A percentile compares a stretch with the other conserved stretches of the same genome.
These are phyloP conservation scores for Tephrocybe sp. DNA, from an alignment of 768 basidiomycete species.

Conservation along the genomic window DNA sequence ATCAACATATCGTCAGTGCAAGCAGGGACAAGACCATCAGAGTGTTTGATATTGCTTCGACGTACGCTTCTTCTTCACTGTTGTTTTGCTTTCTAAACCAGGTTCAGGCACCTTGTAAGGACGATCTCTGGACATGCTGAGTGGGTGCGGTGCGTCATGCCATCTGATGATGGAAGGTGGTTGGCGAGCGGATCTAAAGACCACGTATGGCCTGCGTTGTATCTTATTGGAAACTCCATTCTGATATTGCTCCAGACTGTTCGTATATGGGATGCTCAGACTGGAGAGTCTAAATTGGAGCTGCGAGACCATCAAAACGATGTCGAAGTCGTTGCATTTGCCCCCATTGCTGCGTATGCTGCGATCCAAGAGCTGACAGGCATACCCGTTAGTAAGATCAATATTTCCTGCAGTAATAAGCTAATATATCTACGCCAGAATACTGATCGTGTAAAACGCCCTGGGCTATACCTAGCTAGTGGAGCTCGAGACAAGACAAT, in stretches of 20 bases:
- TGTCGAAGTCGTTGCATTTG: slow-evolving; percentile 79
- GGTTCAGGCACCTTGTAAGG: slow-evolving; percentile 65
- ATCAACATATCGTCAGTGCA: slow-evolving; percentile 79
- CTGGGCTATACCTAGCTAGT: slow-evolving; percentile 66
- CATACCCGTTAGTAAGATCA: slow-evolving; percentile 48
- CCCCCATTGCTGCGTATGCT: slow-evolving; percentile 70
- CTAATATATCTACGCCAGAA: slow-evolving; percentile 32
- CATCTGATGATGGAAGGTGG: slow-evolving; percentile 69
- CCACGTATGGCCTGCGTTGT: slow-evolving; percentile 51
- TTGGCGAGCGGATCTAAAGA: slow-evolving; percentile 84
- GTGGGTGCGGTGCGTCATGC: slow-evolving; percentile 75
- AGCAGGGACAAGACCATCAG: slow-evolving; percentile 86
- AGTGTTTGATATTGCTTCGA: slow-evolving; percentile 83
- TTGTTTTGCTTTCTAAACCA: too few relatives aligned
- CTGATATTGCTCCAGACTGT: slow-evolving; percentile 51
- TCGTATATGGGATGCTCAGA: slow-evolving; percentile 68
- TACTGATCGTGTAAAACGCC: slow-evolving; percentile 49
- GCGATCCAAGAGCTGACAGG: slow-evolving; percentile 78
- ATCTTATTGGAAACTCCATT: slow-evolving; percentile 12
- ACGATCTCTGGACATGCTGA: slow-evolving; percentile 78
- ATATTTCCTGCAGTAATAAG: slow-evolving; percentile 3
- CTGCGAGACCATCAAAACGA: slow-evolving; percentile 87
- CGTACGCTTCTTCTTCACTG: slow-evolving; percentile 64
- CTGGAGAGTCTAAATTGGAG: slow-evolving; percentile 77
- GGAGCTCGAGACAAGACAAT: slow-evolving; percentile 91